Evolutionary conservation across 2,329 filamentous ascomycete species (phyloP).

Genomic region (Diaporthe batatas): DNA sequence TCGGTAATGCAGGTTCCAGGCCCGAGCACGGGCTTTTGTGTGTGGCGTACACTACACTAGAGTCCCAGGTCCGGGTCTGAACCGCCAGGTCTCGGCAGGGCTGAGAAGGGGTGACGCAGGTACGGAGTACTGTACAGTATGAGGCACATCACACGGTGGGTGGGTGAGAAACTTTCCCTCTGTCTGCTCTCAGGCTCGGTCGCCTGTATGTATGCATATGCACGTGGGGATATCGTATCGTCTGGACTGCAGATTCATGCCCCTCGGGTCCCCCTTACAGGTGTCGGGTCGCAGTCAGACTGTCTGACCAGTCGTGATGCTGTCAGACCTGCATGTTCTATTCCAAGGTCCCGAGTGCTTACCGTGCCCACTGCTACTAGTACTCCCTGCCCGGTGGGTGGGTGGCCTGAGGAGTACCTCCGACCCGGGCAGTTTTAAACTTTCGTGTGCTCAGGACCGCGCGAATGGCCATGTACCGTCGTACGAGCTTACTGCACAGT

Average conservation of each 20-base stretch:
- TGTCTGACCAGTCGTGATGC: neutral
- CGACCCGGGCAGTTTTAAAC: neutral
- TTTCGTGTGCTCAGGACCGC: neutral
- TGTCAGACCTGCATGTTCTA: neutral
- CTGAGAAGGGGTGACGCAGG: constrained; percentile 13
- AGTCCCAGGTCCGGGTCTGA: neutral
- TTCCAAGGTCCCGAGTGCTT: neutral
- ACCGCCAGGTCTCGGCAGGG: constrained; percentile 25
- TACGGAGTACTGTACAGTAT: neutral
- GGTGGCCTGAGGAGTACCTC: neutral
- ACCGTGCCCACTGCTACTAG: too few relatives aligned
- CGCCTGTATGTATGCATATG: neutral
- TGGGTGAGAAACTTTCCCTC: too few relatives aligned
- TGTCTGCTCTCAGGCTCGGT: neutral
- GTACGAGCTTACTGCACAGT: neutral
- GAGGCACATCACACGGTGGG: neutral
- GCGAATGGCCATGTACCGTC: neutral
- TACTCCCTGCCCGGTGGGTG: too few relatives aligned
- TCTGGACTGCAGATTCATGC: neutral
- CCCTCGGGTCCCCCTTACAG: too few relatives aligned
- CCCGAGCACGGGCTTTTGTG: neutral
- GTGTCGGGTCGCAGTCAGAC: too few relatives aligned
- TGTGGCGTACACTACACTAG: too few relatives aligned
- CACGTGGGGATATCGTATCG: neutral
- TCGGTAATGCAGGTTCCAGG: constrained; percentile 15